phyloP scores from a whole-genome alignment of 148 eudicot species.

The Selenicereus undatus region DNA sequence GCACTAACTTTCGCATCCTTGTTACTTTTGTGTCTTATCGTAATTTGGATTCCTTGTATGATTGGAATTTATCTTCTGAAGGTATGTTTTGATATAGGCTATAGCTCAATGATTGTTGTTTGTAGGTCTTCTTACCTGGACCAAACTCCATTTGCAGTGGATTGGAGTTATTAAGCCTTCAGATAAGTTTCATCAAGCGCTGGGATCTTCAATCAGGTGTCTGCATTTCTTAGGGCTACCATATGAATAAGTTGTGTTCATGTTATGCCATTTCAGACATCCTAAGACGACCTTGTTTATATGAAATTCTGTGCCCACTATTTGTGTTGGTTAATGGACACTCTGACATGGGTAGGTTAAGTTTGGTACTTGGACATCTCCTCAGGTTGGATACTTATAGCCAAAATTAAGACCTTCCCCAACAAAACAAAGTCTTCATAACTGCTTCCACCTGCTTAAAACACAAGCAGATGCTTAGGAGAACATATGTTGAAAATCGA shows the following conservation, averaged over 20 bases:
- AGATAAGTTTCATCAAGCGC: conserved; percentile 26
- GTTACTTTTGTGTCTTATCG: not conserved
- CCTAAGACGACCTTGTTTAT: not conserved
- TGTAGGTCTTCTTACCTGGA: conserved; percentile 70
- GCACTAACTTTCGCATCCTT: not conserved
- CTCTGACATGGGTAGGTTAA: not conserved
- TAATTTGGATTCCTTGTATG: not conserved
- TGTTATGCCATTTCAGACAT: too few species aligned
- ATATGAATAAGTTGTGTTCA: not conserved
- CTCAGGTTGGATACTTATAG: not conserved
- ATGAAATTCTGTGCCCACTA: not conserved
- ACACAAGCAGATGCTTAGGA: not conserved
- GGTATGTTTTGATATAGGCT: not conserved
- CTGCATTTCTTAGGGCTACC: not conserved
- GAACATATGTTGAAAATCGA: not conserved
- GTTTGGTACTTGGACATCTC: not conserved
- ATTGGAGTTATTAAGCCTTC: conserved; percentile 37
- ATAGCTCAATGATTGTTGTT: not conserved
- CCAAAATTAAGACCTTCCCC: not conserved
- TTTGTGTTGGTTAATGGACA: not conserved
- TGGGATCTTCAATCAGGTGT: conserved; percentile 58
- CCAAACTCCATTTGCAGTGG: conserved; percentile 74
- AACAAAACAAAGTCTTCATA: not conserved
- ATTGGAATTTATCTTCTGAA: not conserved
- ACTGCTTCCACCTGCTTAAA: not conserved